Conservation (phyloP, 2,329 filamentous ascomycete species). For the Fusarium fujikuroi region DNA sequence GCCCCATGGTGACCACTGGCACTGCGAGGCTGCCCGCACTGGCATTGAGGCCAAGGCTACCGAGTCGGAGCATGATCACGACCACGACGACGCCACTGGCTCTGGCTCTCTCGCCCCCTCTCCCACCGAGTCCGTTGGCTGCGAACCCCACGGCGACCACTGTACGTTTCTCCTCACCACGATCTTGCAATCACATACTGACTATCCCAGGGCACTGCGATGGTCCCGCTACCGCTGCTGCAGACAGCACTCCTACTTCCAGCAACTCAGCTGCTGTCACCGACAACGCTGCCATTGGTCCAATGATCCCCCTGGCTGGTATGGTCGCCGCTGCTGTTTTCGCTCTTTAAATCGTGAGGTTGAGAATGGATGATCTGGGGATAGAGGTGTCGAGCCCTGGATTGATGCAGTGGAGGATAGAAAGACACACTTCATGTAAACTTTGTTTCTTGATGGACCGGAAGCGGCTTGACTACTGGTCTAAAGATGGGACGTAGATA, state of each 20-base stretch:
- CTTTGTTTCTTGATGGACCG: slow-evolving; percentile 3
- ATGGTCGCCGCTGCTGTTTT: slow-evolving; percentile 38
- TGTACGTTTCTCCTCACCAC: background rate
- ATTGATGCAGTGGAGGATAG: slow-evolving; percentile 29
- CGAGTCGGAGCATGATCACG: slow-evolving; percentile 13
- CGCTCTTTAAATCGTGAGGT: slow-evolving; percentile 26
- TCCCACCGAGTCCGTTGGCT: slow-evolving; percentile 41
- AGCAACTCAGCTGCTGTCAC: slow-evolving; percentile 19
- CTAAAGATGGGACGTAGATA: slow-evolving; percentile 4
- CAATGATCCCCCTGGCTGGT: slow-evolving; percentile 37
- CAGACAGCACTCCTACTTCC: slow-evolving; percentile 11
- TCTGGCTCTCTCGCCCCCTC: slow-evolving; percentile 7
- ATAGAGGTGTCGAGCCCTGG: slow-evolving; percentile 22
- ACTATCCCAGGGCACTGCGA: slow-evolving; percentile 39
- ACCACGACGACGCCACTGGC: background rate
- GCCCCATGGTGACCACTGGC: slow-evolving; percentile 41
- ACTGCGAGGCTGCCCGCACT: slow-evolving; percentile 40
- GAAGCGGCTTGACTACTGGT: background rate
- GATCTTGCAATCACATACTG: background rate
- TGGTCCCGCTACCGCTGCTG: slow-evolving; percentile 19
- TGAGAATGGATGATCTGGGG: background rate
- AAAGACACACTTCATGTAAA: slow-evolving; percentile 21
- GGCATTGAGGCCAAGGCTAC: slow-evolving; percentile 19
- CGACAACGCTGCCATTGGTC: slow-evolving; percentile 23
- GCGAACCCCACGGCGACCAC: slow-evolving; percentile 42